phyloP scores from a whole-genome alignment of 2,329 filamentous ascomycete genomes.

The Penicillium sp. region DNA sequence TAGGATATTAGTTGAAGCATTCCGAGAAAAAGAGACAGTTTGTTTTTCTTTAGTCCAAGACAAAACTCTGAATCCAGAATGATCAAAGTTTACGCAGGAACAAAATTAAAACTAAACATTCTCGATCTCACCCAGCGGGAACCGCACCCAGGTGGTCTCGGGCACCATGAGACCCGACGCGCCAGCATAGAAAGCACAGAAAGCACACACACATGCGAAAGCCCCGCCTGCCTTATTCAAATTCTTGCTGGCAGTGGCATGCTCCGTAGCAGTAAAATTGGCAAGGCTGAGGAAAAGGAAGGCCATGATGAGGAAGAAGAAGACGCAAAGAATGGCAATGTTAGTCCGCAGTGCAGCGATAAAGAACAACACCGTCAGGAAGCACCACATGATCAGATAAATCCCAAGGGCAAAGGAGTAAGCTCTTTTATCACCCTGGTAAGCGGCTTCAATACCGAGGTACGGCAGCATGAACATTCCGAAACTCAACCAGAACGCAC shows the following conservation, averaged over 20 bases:
- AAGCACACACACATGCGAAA: slow-evolving; percentile 44
- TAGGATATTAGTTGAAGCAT: background rate
- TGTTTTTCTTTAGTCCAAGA: no score
- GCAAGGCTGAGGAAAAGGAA: slow-evolving; percentile 62
- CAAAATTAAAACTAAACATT: background rate
- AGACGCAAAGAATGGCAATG: slow-evolving; percentile 60
- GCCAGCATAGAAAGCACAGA: slow-evolving; percentile 48
- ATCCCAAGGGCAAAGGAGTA: slow-evolving; percentile 60
- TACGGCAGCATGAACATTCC: slow-evolving; percentile 59
- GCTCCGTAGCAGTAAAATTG: slow-evolving; percentile 52
- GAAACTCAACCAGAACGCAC: slow-evolving; percentile 65
- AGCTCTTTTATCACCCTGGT: slow-evolving; percentile 44
- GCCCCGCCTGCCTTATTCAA: slow-evolving; percentile 52
- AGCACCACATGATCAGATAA: slow-evolving; percentile 64
- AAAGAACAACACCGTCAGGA: slow-evolving; percentile 61
- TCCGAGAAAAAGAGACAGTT: background rate
- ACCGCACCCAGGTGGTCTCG: slow-evolving; percentile 48
- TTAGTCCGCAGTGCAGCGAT: slow-evolving; percentile 62
- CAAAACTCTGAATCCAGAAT: no score
- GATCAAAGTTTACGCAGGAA: no score
- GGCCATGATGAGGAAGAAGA: slow-evolving; percentile 60
- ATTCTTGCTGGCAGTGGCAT: slow-evolving; percentile 45
- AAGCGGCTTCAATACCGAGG: slow-evolving; percentile 55
- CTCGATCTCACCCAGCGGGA: slow-evolving; percentile 48
- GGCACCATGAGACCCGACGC: slow-evolving; percentile 48